Conservation (phyloP, 169 alveolate species). For the Cryptosporidium xiaoi region DNA sequence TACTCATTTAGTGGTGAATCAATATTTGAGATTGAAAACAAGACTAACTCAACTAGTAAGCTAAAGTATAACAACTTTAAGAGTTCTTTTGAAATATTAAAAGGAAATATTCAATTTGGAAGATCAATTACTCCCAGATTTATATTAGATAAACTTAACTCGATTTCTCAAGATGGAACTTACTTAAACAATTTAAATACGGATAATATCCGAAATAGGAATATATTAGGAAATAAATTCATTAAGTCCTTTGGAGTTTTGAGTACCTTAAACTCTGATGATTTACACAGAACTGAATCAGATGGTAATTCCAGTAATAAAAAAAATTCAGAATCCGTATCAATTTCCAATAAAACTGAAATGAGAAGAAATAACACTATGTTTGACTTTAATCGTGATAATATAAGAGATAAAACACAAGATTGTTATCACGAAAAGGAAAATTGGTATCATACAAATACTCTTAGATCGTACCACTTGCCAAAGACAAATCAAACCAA, state of each 20-base stretch:
- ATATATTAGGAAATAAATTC: neutral
- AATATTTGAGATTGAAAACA: slow-evolving; percentile 11
- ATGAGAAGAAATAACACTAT: too few relatives aligned
- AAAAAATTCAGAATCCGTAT: too few relatives aligned
- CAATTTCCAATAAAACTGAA: too few relatives aligned
- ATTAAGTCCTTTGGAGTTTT: neutral
- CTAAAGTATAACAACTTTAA: neutral
- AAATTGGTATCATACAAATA: neutral
- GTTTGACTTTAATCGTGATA: neutral
- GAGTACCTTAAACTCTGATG: neutral
- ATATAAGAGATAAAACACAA: neutral
- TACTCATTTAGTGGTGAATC: slow-evolving; percentile 39
- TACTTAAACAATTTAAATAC: neutral
- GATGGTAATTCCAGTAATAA: neutral
- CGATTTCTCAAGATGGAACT: slow-evolving; percentile 8
- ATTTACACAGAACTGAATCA: neutral
- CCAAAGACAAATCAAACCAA: neutral
- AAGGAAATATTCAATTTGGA: slow-evolving; percentile 54
- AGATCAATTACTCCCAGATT: slow-evolving; percentile 38
- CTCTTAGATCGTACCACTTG: slow-evolving; percentile 5
- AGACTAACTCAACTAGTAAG: slow-evolving; percentile 11
- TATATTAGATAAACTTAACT: slow-evolving; percentile 14
- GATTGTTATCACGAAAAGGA: neutral
- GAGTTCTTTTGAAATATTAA: slow-evolving; percentile 48
- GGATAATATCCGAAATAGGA: neutral